Evolutionary conservation across 2,329 filamentous ascomycete species (phyloP).

Genomic region (Phoma sp.): DNA sequence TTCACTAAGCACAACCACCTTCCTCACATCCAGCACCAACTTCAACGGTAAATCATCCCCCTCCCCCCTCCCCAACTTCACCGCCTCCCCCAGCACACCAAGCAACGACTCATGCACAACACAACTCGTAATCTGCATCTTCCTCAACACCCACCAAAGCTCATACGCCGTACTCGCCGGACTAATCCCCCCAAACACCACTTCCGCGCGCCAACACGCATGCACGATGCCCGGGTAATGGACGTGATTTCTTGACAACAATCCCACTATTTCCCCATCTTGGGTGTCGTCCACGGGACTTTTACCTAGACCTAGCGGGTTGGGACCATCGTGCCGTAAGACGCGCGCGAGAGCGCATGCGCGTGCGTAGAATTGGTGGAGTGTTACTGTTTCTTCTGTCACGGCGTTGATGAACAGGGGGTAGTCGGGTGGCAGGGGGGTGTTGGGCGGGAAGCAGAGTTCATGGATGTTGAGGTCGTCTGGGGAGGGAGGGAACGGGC

Average conservation of each 20-base stretch:
- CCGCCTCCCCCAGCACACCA: conserved; percentile 30
- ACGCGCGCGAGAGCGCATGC: conserved; percentile 38
- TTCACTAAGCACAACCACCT: conserved; percentile 39
- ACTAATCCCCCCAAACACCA: conserved; percentile 44
- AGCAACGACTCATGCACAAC: conserved; percentile 41
- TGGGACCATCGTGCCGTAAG: conserved; percentile 36
- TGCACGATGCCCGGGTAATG: conserved; percentile 42
- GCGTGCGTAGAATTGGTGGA: conserved; percentile 39
- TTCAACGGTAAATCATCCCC: conserved; percentile 28
- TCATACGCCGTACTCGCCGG: conserved; percentile 41
- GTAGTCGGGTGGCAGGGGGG: conserved; percentile 38
- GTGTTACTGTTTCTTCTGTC: conserved; percentile 33
- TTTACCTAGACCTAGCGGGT: conserved; percentile 28
- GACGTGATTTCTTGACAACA: conserved; percentile 40
- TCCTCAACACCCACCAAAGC: conserved; percentile 42
- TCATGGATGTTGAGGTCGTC: conserved; percentile 41
- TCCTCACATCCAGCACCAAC: conserved; percentile 30
- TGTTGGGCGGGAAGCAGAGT: conserved; percentile 38
- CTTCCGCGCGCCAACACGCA: conserved; percentile 38
- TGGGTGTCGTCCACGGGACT: conserved; percentile 35
- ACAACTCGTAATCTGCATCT: conserved; percentile 41
- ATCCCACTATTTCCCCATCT: conserved; percentile 39
- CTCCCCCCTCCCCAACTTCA: conserved; percentile 37
- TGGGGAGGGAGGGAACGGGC: conserved; percentile 36
- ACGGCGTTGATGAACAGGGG: conserved; percentile 39